Evolutionary conservation across 106 monocot species (phyloP).

Genomic region (Alisma plantagoaquatica): DNA sequence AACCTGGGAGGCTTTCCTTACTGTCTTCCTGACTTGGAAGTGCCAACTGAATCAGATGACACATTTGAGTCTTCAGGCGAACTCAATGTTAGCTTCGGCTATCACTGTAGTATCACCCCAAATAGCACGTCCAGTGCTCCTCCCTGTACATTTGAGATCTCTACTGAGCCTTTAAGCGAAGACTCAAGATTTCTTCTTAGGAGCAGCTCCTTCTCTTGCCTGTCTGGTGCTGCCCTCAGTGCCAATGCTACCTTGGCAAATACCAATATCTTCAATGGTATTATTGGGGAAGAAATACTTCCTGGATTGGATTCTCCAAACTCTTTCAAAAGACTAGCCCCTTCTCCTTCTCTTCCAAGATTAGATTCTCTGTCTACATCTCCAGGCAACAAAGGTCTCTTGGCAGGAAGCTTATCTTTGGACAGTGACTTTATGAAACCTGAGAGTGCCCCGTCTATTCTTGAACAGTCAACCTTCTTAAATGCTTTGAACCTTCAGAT

Average conservation of each 20-base stretch:
- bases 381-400: slow-evolving; percentile 27
- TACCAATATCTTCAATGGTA: slow-evolving; percentile 70
- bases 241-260: slow-evolving; percentile 77
- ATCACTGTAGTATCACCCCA: slow-evolving; percentile 33
- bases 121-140: not conserved
- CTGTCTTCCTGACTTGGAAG: slow-evolving; percentile 8
- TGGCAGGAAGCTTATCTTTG: slow-evolving; percentile 15
- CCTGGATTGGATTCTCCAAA: slow-evolving; percentile 75
- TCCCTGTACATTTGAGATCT: slow-evolving; percentile 20
- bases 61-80: slow-evolving; percentile 16
- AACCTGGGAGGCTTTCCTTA: slow-evolving; percentile 1
- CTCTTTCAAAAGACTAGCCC: slow-evolving; percentile 54
- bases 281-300: slow-evolving; percentile 52
- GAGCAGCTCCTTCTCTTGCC: slow-evolving; percentile 72
- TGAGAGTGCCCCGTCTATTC: slow-evolving; percentile 27
- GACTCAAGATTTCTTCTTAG: slow-evolving; percentile 25
- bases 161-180: slow-evolving; percentile 14
- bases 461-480: slow-evolving; percentile 61
- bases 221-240: slow-evolving; percentile 87
- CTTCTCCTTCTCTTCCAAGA: slow-evolving; percentile 52
- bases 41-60: slow-evolving; percentile 20
- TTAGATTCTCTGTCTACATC: slow-evolving; percentile 40
- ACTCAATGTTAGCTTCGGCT: slow-evolving; percentile 81
- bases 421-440: slow-evolving; percentile 24
- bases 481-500: slow-evolving; percentile 49